Evolutionary conservation across 1,284 basidiomycete genomes (phyloP).

Genomic region (Rhodotorula sp.): DNA sequence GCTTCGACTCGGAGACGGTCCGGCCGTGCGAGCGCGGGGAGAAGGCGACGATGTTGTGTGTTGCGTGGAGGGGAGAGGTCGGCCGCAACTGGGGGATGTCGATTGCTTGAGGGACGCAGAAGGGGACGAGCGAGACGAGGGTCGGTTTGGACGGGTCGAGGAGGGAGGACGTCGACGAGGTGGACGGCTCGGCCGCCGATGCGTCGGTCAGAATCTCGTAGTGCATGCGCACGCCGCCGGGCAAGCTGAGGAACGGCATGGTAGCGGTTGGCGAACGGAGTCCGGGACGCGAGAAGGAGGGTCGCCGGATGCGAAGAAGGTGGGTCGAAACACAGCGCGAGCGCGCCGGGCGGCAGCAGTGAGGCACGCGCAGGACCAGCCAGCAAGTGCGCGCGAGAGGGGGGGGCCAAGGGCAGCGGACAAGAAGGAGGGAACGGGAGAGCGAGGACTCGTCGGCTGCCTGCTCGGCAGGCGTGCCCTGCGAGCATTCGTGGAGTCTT

Average conservation of each 20-base stretch:
- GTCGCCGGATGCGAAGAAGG: background rate
- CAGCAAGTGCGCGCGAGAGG: no score
- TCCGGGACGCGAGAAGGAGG: background rate
- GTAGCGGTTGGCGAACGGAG: background rate
- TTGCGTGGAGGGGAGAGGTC: background rate
- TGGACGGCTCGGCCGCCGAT: background rate
- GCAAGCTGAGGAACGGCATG: conserved; percentile 14
- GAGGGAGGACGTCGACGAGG: background rate
- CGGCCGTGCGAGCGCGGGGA: conserved; percentile 19
- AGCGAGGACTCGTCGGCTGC: no score
- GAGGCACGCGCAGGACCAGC: no score
- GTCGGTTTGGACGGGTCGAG: conserved; percentile 5
- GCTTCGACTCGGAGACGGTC: background rate
- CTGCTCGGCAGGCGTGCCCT: no score
- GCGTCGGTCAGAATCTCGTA: conserved; percentile 4
- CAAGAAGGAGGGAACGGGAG: no score
- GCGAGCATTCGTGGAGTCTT: no score
- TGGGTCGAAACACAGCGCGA: no score
- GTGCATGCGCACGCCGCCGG: conserved; percentile 10
- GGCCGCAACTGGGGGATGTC: conserved; percentile 5
- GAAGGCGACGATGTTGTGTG: conserved; percentile 21
- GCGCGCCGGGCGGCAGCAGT: no score
- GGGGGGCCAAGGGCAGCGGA: no score
- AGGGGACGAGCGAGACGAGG: conserved; percentile 14
- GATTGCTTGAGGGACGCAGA: background rate